Conservation (phyloP, 1,139 yeast species). For the Lodderomyces metapsilosis region DNA sequence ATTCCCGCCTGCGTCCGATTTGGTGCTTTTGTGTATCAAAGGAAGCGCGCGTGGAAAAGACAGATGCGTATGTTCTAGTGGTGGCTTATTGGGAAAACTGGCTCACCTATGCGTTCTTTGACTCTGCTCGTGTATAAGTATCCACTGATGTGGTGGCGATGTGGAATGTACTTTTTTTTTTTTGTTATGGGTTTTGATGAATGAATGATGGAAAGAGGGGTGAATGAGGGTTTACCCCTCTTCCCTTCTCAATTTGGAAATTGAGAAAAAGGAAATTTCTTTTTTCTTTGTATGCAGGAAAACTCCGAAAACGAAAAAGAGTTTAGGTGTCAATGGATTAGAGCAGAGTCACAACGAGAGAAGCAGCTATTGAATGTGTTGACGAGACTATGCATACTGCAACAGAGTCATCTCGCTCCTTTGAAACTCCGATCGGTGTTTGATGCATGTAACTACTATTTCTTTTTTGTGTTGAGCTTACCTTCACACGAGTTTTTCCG, state of each 20-base stretch:
- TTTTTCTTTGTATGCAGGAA: background rate
- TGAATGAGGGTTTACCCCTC: background rate
- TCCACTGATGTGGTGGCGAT: too few species aligned
- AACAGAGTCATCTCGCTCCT: background rate
- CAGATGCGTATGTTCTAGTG: background rate
- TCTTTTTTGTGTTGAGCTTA: background rate
- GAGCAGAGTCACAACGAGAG: too few species aligned
- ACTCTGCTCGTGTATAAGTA: too few species aligned
- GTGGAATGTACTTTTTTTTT: too few species aligned
- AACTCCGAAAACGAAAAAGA: background rate
- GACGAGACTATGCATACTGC: too few species aligned
- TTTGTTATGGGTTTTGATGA: background rate
- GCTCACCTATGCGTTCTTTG: too few species aligned
- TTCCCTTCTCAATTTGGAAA: background rate
- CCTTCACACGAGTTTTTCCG: slow-evolving; percentile 1
- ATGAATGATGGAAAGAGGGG: background rate
- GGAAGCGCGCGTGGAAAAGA: background rate
- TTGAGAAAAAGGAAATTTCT: background rate
- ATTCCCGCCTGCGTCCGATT: background rate
- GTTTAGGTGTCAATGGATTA: too few species aligned
- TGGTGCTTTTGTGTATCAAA: background rate
- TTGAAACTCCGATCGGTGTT: slow-evolving; percentile 2
- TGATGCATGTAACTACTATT: background rate
- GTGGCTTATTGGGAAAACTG: too few species aligned
- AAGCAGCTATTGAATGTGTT: background rate